These are phyloP conservation scores for Trichoderma sp. DNA, from an alignment of 2,329 filamentous ascomycete genomes.

Conservation along the genomic window DNA sequence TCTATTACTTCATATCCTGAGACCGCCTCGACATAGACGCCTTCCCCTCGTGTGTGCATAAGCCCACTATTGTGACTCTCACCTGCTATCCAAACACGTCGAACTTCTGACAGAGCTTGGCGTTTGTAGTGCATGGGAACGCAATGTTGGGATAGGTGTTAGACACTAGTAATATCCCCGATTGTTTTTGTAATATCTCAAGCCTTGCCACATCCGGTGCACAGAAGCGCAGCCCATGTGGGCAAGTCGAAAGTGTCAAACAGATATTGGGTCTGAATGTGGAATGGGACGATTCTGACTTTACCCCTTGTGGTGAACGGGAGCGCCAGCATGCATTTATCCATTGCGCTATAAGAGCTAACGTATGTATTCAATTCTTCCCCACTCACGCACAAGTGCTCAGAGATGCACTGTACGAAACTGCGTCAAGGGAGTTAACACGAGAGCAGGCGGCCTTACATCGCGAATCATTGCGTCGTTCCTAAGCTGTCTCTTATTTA, in stretches of 20 bases:
- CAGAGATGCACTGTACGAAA: not conserved
- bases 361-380: not conserved
- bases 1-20: not conserved
- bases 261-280: too few relatives aligned
- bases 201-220: not conserved
- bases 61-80: not conserved
- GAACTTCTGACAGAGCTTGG: not conserved
- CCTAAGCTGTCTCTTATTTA: not conserved
- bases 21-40: not conserved
- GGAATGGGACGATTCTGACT: too few relatives aligned
- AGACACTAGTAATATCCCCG: not conserved
- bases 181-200: not conserved
- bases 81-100: not conserved
- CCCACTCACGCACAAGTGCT: not conserved
- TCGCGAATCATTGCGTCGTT: not conserved
- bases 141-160: not conserved
- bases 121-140: not conserved
- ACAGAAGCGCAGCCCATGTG: too few relatives aligned
- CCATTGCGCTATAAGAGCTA: not conserved
- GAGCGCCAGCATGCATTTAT: not conserved
- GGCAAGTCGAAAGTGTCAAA: too few relatives aligned
- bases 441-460: not conserved
- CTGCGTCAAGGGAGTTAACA: not conserved
- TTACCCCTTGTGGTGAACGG: not conserved
- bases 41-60: not conserved